These are phyloP conservation scores for Lentinula edodes DNA, from an alignment of 768 basidiomycete species.

Conservation along the genomic window DNA sequence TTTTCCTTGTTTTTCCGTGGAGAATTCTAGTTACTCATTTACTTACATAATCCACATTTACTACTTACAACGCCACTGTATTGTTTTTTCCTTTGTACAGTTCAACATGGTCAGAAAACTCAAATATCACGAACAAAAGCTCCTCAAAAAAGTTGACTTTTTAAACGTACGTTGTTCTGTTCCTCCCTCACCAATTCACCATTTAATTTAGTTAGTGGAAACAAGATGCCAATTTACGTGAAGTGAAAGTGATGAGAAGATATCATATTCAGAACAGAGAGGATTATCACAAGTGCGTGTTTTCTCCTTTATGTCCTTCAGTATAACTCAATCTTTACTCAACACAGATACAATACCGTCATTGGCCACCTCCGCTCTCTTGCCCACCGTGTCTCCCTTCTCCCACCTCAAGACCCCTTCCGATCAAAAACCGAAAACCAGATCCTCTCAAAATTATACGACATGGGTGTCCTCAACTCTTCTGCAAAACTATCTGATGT, in stretches of 20 bases:
- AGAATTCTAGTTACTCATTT: too few species aligned
- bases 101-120: constrained; percentile 78
- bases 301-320: constrained; percentile 18
- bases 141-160: constrained; percentile 96
- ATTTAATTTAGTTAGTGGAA: constrained; percentile 65
- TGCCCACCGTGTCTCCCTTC: constrained; percentile 80
- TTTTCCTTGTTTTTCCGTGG: too few species aligned
- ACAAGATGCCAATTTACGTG: constrained; percentile 85
- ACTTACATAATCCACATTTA: too few species aligned
- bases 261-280: constrained; percentile 95
- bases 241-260: constrained; percentile 89
- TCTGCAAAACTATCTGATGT: constrained; percentile 89
- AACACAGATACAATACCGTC: constrained; percentile 83
- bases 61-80: too few species aligned
- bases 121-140: constrained; percentile 93
- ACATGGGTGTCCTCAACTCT: constrained; percentile 89
- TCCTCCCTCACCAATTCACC: neutral
- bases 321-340: constrained; percentile 82
- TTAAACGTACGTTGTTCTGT: constrained; percentile 57
- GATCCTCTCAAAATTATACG: constrained; percentile 91
- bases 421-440: constrained; percentile 79
- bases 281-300: constrained; percentile 80
- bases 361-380: constrained; percentile 82
- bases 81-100: too few species aligned
- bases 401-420: constrained; percentile 88